phyloP scores from a whole-genome alignment of 2,329 filamentous ascomycete genomes.

The Cylindrodendrum hubeiense region DNA sequence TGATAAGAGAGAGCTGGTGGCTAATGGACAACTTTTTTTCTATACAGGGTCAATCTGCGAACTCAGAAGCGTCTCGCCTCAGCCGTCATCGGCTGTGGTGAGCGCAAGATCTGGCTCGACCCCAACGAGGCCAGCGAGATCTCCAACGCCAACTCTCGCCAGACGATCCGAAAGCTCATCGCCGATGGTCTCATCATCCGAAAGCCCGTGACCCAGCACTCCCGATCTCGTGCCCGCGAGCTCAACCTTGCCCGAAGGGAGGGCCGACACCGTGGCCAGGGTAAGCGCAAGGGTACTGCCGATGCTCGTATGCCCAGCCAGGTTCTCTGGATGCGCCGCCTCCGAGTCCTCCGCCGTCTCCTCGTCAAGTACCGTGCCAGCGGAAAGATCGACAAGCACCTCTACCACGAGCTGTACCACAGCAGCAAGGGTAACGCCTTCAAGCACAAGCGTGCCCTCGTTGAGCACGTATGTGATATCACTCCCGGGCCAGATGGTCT shows the following conservation, averaged over 20 bases:
- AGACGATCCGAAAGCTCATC: constrained; percentile 99
- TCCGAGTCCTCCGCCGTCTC: constrained; percentile 98
- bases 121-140: constrained; percentile 99
- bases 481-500: constrained; percentile 6
- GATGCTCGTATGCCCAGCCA: constrained; percentile 99
- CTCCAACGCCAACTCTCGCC: constrained; percentile 99
- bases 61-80: constrained; percentile 99
- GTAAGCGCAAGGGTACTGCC: constrained; percentile 99
- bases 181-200: constrained; percentile 99
- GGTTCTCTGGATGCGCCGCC: constrained; percentile 99
- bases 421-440: constrained; percentile 99
- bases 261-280: constrained; percentile 98
- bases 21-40: constrained; percentile 45
- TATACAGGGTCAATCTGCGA: constrained; percentile 94
- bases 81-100: constrained; percentile 97
- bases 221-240: constrained; percentile 94
- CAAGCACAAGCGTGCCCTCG: constrained; percentile 99
- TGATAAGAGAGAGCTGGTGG: constrained; percentile 35
- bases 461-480: constrained; percentile 92
- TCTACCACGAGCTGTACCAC: constrained; percentile 99
- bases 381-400: constrained; percentile 99
- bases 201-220: constrained; percentile 99
- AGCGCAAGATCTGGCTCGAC: constrained; percentile 99
- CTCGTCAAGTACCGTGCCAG: constrained; percentile 99
- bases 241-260: constrained; percentile 94